Percentiles rank a stretch among this genome's conserved stretches.
Conservation (phyloP, 495 filamentous ascomycete genomes). For the Penicillium canariense region DNA sequence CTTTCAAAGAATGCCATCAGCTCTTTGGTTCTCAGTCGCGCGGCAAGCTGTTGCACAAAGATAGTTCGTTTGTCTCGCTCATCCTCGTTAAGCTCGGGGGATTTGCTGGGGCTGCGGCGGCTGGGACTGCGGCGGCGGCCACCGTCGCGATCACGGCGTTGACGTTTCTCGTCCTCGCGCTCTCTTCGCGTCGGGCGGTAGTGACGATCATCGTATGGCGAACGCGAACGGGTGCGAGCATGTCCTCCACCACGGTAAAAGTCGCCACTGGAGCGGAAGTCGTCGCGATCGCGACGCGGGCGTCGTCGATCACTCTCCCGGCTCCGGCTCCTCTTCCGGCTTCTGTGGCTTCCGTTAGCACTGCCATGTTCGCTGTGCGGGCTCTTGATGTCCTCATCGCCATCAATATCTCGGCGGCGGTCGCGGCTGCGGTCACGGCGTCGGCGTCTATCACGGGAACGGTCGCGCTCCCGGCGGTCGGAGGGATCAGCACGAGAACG, state of each 20-base stretch:
- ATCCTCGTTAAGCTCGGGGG: constrained; percentile 77
- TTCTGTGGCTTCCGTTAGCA: constrained; percentile 77
- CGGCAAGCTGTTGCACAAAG: constrained; percentile 96
- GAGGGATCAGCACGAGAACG: constrained; percentile 54
- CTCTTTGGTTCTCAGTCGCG: constrained; percentile 87
- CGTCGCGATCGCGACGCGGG: constrained; percentile 73
- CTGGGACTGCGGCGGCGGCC: constrained; percentile 51
- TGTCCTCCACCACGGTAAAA: constrained; percentile 72
- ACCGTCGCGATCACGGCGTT: constrained; percentile 49
- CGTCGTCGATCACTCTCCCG: constrained; percentile 76
- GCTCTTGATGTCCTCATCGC: constrained; percentile 67
- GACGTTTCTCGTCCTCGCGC: constrained; percentile 23
- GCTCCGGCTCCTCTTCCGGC: constrained; percentile 78
- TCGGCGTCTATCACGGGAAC: constrained; percentile 58
- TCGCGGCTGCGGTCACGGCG: constrained; percentile 62
- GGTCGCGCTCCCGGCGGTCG: constrained; percentile 56
- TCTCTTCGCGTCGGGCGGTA: constrained; percentile 61
- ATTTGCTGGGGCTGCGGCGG: constrained; percentile 50
- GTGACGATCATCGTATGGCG: constrained; percentile 68
- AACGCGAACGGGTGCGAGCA: constrained; percentile 71
- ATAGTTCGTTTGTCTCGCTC: constrained; percentile 95
- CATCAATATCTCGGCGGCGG: constrained; percentile 62
- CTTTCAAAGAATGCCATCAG: constrained; percentile 95
- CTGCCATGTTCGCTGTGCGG: constrained; percentile 76
- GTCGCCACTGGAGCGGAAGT: constrained; percentile 65